Base-by-base conservation (phyloP, 176 grass and related monocot species). In the Oropetium thomaeum region DNA sequence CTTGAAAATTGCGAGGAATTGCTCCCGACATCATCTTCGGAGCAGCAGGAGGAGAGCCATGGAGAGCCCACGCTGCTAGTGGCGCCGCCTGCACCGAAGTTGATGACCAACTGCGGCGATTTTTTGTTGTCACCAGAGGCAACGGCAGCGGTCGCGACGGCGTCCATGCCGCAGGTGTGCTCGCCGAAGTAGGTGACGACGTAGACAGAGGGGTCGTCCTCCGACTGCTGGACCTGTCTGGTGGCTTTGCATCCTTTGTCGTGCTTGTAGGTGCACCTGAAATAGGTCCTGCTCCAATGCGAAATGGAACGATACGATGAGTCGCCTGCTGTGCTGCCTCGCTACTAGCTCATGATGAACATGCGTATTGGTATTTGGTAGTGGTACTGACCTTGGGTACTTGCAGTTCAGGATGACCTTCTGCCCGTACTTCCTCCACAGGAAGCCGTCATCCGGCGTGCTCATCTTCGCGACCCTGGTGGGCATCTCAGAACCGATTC, bases 361-460 rank as follows among this genome's bases (percentile, higher is more conserved):
- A n/a, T n/a, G n/a, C n/a, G n/a, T n/a, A n/a, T n/a, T n/a, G n/a
- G n/a, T n/a, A n/a, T n/a, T n/a, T n/a, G n/a, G n/a, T n/a, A 11
- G 26, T 1, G 4, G 25, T 58, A 19, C 15, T 19, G 27, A 84
- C 86, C 86, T 88, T 33, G 86, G 86, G 61, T 75, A 47, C 62
- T 80, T 88, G 48, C 64, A 59, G 29, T 65, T 34, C 2, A 43
- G 37, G 74, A 88, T 88, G 10, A 74, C 80, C 69, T 88, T 88
- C 17, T 88, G 86, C 8, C 86, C 86, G 51, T 88, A 88, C 58
- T 88, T 88, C 51, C 81, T 84, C 86, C 86, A 88, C 20, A 81
- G 20, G 71, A 79, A 88, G 35, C 40, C 63, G 51, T 88, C 86
- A 27, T 88, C 66, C 17, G 40, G 13, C 42, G 81, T 62, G 32